Base-by-base conservation (phyloP, 306 rosid species). In the Vigna radiata region DNA sequence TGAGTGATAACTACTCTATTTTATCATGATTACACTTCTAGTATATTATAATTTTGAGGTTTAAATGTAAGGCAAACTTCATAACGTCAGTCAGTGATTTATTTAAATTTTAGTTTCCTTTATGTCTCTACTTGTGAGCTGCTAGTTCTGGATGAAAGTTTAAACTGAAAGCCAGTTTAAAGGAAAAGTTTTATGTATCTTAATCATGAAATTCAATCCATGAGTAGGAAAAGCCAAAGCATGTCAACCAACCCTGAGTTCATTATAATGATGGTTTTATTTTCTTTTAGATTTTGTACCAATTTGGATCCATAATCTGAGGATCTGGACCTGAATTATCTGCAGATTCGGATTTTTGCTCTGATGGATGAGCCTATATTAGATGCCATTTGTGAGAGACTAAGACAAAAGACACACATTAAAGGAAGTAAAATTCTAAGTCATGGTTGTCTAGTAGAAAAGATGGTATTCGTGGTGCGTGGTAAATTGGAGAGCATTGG, bases 391-490 rank as follows among this genome's bases (percentile, higher is more conserved):
- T 86, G 97, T 60, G 93, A 84, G 84, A 87, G 84, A 85, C 79
- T 93, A 56, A 82, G 85, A 71, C 98, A 87, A 68, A 89, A 80
- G 60, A 91, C 93, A 25, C 91, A 93, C 80, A 93, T 93, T 50
- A 77, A 87, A 81, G 97, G 91, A 78, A 87, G 98, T 87, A 87
- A 7, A 73, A 81, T 89, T 66, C 72, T 93, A 62, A 44, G 77
- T 71, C 75, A 21, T 0, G 92, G 96, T 27, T 83, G 93, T 73
- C 83, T 88, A 15, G 72, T 93, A 12, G 93, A 89, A 78, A 93
- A 89, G 81, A 93, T 93, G 97, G 87, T 89, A 66, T 91, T 93
- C 50, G 79, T 93, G 15, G 97, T 91, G 61, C 87, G 97, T 7
- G 98, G 98, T 5, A 88, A 85, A 88, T 74, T 90, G 89, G 92